Evolutionary conservation across 768 basidiomycete species (phyloP).

Genomic region (Boletus rubroflammeus): DNA sequence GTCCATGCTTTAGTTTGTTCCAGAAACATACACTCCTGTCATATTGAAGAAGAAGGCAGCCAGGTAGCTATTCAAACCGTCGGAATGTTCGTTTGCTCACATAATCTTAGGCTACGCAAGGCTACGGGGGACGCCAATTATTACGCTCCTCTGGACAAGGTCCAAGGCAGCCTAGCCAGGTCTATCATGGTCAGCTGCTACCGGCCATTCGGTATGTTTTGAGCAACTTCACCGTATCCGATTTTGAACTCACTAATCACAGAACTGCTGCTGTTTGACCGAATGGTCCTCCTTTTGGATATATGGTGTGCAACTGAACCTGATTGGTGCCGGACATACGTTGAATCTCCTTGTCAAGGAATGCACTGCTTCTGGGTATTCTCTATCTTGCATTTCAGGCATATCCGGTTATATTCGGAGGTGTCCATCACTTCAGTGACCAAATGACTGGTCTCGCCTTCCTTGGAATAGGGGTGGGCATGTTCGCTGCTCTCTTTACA

Average conservation of each 20-base stretch:
- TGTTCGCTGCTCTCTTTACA: slow-evolving; percentile 36
- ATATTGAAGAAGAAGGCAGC: slow-evolving; percentile 58
- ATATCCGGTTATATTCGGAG: slow-evolving; percentile 48
- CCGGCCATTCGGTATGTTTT: slow-evolving; percentile 64
- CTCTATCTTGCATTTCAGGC: slow-evolving; percentile 56
- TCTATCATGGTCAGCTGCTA: slow-evolving; percentile 59
- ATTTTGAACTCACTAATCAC: not conserved
- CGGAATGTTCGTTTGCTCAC: not conserved
- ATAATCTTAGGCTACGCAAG: slow-evolving; percentile 42
- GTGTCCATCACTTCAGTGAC: slow-evolving; percentile 48
- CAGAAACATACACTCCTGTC: slow-evolving; percentile 68
- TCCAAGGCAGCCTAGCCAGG: slow-evolving; percentile 39
- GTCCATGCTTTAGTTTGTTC: slow-evolving; percentile 46
- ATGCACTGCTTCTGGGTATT: slow-evolving; percentile 39
- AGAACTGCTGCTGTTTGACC: slow-evolving; percentile 64
- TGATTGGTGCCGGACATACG: not conserved
- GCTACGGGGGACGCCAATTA: slow-evolving; percentile 50
- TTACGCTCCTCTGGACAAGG: slow-evolving; percentile 58
- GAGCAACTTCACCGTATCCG: too few relatives aligned
- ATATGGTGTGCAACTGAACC: slow-evolving; percentile 48
- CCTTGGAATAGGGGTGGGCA: slow-evolving; percentile 49
- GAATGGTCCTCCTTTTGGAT: slow-evolving; percentile 74
- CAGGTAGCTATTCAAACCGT: slow-evolving; percentile 32
- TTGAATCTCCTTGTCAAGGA: slow-evolving; percentile 25
- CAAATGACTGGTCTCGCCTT: slow-evolving; percentile 49